Evolutionary conservation across 768 basidiomycete species (phyloP).

Genomic region (Suillus luteus): DNA sequence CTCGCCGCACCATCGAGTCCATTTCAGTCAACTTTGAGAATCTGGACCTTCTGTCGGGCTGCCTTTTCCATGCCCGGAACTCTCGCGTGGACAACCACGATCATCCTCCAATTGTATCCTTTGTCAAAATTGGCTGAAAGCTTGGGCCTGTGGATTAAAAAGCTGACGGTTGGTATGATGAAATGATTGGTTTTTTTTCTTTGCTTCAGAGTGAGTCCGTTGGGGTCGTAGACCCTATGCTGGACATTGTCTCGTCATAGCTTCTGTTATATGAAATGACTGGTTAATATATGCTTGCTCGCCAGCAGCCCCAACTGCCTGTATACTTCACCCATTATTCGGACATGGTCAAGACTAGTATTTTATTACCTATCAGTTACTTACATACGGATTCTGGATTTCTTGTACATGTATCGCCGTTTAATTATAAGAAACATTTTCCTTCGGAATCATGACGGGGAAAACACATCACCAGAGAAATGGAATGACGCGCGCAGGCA

Average conservation of each 20-base stretch:
- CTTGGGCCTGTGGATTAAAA: background rate
- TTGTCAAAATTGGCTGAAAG: conserved; percentile 3
- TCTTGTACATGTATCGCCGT: background rate
- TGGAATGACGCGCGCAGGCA: conserved; percentile 30
- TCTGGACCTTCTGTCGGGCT: background rate
- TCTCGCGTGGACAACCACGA: background rate
- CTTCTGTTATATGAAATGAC: no score
- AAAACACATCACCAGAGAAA: conserved; percentile 27
- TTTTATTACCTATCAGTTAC: background rate
- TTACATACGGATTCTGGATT: background rate
- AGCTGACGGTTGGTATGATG: background rate
- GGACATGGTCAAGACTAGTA: background rate
- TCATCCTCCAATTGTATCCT: background rate
- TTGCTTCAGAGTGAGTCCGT: no score
- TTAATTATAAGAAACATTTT: background rate
- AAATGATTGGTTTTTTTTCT: background rate
- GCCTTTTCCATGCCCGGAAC: background rate
- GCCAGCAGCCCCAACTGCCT: background rate
- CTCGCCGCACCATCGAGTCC: background rate
- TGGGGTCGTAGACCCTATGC: no score
- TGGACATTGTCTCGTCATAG: no score
- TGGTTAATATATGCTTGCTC: background rate
- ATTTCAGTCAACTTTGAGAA: background rate
- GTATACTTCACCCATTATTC: background rate
- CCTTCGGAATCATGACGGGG: background rate